Evolutionary conservation across 768 basidiomycete species (phyloP).

Genomic region (Fomitopsis pulvina): DNA sequence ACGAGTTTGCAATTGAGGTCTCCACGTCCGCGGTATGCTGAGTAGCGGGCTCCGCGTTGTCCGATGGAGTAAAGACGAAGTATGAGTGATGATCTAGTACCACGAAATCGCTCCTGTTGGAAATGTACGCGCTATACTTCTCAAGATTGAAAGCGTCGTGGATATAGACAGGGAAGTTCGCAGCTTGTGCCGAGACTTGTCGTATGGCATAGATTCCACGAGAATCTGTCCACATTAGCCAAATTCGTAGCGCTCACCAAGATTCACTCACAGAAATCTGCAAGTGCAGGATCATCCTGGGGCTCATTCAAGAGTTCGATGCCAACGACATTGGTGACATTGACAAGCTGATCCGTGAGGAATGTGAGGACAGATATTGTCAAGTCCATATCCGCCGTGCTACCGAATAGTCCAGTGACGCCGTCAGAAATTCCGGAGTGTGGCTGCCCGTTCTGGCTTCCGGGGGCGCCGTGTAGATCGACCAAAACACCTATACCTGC

Average conservation of each 20-base stretch:
- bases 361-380: constrained; percentile 37
- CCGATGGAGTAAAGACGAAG: constrained; percentile 56
- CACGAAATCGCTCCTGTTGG: constrained; percentile 50
- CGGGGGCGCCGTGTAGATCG: constrained; percentile 49
- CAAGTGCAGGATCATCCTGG: constrained; percentile 38
- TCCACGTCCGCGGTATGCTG: constrained; percentile 36
- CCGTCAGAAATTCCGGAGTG: constrained; percentile 42
- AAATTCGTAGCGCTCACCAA: constrained; percentile 1
- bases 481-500: constrained; percentile 43
- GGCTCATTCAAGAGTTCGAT: constrained; percentile 49
- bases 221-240: constrained; percentile 4
- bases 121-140: constrained; percentile 43
- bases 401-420: constrained; percentile 31
- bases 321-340: constrained; percentile 36
- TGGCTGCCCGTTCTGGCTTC: constrained; percentile 37
- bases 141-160: constrained; percentile 62
- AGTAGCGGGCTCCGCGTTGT: constrained; percentile 38
- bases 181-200: constrained; percentile 27
- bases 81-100: constrained; percentile 73
- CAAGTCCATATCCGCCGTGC: constrained; percentile 28
- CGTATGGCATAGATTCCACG: constrained; percentile 45
- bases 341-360: constrained; percentile 22
- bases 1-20: constrained; percentile 17
- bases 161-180: constrained; percentile 54
- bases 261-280: constrained; percentile 32